Percentiles rank a stretch among this genome's conserved stretches.
Evolutionary conservation across 2,329 filamentous ascomycete genomes (phyloP).

Genomic region (Aspergillus sp.): DNA sequence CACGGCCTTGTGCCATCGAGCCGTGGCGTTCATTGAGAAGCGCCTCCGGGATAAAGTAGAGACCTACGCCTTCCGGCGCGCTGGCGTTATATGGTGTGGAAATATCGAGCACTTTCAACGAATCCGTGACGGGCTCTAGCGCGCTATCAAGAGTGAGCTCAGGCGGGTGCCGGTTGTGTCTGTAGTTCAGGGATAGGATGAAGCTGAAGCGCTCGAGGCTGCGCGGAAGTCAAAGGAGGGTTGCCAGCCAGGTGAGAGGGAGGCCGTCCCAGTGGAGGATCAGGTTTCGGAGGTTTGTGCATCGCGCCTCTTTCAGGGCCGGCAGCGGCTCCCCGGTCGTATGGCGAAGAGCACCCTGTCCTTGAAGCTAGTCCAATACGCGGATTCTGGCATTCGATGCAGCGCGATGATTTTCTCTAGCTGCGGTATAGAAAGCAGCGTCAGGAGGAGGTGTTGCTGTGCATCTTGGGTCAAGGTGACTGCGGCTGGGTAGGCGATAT

Average conservation of each 20-base stretch:
- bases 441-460: background rate
- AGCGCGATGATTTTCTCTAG: background rate
- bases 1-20: background rate
- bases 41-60: background rate
- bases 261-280: background rate
- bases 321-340: background rate
- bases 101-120: background rate
- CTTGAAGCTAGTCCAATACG: background rate
- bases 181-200: background rate
- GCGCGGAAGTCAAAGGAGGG: background rate
- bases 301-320: background rate
- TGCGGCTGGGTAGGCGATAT: background rate
- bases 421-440: background rate
- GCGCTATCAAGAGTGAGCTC: background rate
- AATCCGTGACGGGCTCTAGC: background rate
- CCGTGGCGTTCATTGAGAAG: background rate
- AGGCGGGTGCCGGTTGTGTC: background rate
- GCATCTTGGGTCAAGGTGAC: background rate
- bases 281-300: background rate
- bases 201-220: background rate
- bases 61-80: background rate
- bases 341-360: background rate
- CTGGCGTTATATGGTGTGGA: background rate
- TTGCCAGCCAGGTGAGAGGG: background rate
- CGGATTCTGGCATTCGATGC: background rate